Evolutionary conservation across 208 protist genomes (phyloP), one percentile per base, ranked within the genome.

Genomic region (Wallacemonas rigidus): DNA sequence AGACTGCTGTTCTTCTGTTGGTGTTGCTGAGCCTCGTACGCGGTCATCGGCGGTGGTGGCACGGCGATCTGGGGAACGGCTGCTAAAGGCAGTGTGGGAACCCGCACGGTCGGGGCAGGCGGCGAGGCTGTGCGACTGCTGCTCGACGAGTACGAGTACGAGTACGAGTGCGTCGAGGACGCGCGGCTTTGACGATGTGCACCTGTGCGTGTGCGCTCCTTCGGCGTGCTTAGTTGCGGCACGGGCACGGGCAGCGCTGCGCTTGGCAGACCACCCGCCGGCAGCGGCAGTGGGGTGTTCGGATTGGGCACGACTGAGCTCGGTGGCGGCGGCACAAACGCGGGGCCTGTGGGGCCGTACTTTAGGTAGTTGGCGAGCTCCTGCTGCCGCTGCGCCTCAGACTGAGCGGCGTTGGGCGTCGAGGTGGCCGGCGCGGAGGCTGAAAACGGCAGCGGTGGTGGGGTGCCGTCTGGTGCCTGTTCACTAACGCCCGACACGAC

Each of bases 281-380:
- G 53, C 12, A 41, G 44, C 11, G 75, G 45, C 1, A 67, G 51
- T 7, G 65, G 12, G 26, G 64, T 45, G 69, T 14, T 58, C 2
- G 67, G 67, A 8, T 47, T 17, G 1, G 72, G 72, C 12, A 43
- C 40, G 35, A 65, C 50, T 8, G 9, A n/a, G n/a, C 11, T 45
- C 40, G 60, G 41, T 8, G 68, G 62, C n/a, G 55, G 54, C 6
- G 78, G 74, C 26, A 73, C 47, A 40, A 79, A 55, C 1, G 69
- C 65, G 17, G 78, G 74, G 12, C 74, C 74, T 9, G 78, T 39
- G 3, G 56, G 73, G 2, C 69, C 78, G 58, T 79, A 75, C 70
- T 83, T 83, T 57, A 56, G 50, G 39, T 58, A 58, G 51, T 69
- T 69, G 26, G 64, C 64, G 15, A 58, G 26, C 35, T 69, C 50